A percentile compares a stretch with the other conserved stretches of the same genome.
These are phyloP conservation scores for Entonaema liquescens DNA, from an alignment of 495 filamentous ascomycete genomes.

Conservation along the genomic window DNA sequence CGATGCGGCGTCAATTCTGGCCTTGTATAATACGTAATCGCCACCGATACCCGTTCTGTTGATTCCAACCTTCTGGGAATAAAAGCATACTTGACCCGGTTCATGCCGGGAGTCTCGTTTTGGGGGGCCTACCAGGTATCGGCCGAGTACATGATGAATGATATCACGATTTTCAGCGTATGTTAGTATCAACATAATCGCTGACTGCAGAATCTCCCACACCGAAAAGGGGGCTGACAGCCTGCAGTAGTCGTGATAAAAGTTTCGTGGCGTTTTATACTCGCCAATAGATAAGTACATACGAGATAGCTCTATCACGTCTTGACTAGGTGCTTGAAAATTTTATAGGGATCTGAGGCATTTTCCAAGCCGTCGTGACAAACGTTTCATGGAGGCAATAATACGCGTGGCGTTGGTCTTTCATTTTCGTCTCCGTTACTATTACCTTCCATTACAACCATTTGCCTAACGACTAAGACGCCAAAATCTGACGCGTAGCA, in stretches of 20 bases:
- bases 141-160: not conserved
- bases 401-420: not conserved
- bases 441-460: slow-evolving; percentile 22
- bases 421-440: not conserved
- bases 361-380: slow-evolving; percentile 18
- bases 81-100: slow-evolving; percentile 13
- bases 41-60: slow-evolving; percentile 5
- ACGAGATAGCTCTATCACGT: slow-evolving; percentile 19
- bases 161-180: not conserved
- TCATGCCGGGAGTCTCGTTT: slow-evolving; percentile 19
- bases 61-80: slow-evolving; percentile 24
- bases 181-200: slow-evolving; percentile 15
- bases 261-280: slow-evolving; percentile 11
- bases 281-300: slow-evolving; percentile 24
- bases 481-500: slow-evolving; percentile 33
- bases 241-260: slow-evolving; percentile 1
- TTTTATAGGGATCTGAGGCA: slow-evolving; percentile 10
- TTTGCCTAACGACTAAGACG: slow-evolving; percentile 15
- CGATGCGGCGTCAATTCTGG: slow-evolving; percentile 14
- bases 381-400: not conserved
- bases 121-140: not conserved
- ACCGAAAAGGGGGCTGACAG: slow-evolving; percentile 39
- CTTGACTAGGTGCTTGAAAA: not conserved
- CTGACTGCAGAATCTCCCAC: slow-evolving; percentile 26
- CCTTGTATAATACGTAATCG: slow-evolving; percentile 20